These are phyloP conservation scores for Colletotrichum spaethianum DNA, from an alignment of 2,329 filamentous ascomycete genomes.

Conservation along the genomic window DNA sequence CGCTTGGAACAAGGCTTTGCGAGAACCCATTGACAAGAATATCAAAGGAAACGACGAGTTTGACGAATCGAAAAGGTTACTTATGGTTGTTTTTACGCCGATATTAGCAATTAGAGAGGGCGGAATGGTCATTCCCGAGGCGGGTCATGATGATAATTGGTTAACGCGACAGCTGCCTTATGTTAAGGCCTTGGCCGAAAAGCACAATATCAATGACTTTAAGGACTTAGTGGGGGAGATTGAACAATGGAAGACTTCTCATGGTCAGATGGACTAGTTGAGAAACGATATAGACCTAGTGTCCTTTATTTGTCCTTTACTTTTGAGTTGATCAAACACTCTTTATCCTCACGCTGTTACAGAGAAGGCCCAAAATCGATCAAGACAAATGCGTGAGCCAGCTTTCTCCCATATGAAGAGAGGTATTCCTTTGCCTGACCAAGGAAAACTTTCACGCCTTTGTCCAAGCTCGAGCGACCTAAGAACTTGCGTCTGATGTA, in stretches of 20 bases:
- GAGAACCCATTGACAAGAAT: not conserved
- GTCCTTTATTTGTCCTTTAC: no score
- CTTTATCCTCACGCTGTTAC: no score
- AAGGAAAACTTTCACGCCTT: no score
- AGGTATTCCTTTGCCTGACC: no score
- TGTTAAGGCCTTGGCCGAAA: conserved; percentile 14
- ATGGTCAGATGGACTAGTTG: no score
- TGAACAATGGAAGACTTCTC: not conserved
- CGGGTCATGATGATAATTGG: conserved; percentile 19
- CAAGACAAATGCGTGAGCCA: no score
- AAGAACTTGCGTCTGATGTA: no score
- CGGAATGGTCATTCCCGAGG: conserved; percentile 14
- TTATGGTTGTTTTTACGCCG: conserved; percentile 18
- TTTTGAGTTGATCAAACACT: no score
- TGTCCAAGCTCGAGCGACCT: no score
- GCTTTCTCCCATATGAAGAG: no score
- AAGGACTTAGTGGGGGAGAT: not conserved
- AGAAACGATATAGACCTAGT: no score
- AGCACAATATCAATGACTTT: not conserved
- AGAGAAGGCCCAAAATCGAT: no score
- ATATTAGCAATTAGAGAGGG: conserved; percentile 16
- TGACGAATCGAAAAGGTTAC: not conserved
- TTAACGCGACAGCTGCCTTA: conserved; percentile 11
- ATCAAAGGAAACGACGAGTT: not conserved
- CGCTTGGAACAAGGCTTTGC: conserved; percentile 2